These are phyloP conservation scores for Jackrogersella multiformis DNA, from an alignment of 495 filamentous ascomycete species.

Conservation along the genomic window DNA sequence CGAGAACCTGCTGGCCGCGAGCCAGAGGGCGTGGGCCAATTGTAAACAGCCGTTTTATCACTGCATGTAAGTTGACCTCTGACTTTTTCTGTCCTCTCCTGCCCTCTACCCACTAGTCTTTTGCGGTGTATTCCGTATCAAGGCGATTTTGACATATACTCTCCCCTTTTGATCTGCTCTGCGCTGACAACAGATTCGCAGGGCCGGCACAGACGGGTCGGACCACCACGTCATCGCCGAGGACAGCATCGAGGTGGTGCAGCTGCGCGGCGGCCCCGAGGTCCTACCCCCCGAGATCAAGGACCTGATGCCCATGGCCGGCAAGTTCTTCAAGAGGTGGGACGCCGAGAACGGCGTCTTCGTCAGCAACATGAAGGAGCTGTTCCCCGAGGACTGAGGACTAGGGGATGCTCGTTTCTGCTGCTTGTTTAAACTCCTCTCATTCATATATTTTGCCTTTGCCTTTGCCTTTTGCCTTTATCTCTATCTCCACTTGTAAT, in stretches of 20 bases:
- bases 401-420: not conserved
- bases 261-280: constrained; percentile 54
- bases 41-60: constrained; percentile 48
- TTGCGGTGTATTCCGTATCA: too few relatives aligned
- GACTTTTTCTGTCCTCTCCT: constrained; percentile 3
- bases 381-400: constrained; percentile 84
- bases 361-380: constrained; percentile 84
- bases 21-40: constrained; percentile 29
- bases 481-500: too few relatives aligned
- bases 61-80: constrained; percentile 51
- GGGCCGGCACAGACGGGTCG: constrained; percentile 68
- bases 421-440: not conserved
- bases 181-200: too few relatives aligned
- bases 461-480: not conserved
- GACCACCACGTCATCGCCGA: constrained; percentile 80
- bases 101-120: too few relatives aligned
- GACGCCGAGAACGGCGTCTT: constrained; percentile 71
- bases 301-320: constrained; percentile 73
- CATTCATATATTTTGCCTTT: not conserved
- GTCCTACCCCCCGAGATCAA: constrained; percentile 45
- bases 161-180: too few relatives aligned
- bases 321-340: constrained; percentile 90
- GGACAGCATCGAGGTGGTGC: constrained; percentile 79
- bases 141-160: too few relatives aligned
- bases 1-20: constrained; percentile 21